A percentile compares a stretch with the other conserved stretches of the same genome.
Evolutionary conservation across 768 basidiomycete species (phyloP).

Genomic region (Termitomyces sp.): DNA sequence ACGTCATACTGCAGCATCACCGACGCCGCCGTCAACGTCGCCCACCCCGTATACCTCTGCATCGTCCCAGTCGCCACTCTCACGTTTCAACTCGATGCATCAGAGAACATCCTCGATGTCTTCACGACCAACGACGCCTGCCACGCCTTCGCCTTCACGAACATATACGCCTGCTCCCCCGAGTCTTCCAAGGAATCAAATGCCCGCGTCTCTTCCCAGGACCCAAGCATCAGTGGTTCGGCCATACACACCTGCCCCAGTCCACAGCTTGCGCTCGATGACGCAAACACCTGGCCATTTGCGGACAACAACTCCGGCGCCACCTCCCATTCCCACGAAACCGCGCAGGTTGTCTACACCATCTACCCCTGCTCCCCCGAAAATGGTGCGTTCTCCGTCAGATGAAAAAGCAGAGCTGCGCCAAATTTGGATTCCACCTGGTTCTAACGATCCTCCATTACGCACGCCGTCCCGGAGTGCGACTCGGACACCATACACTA

Average conservation of each 20-base stretch:
- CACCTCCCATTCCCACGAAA: constrained; percentile 33
- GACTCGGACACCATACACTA: constrained; percentile 15
- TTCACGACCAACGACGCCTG: constrained; percentile 42
- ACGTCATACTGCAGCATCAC: constrained; percentile 27
- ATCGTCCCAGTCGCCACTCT: constrained; percentile 34
- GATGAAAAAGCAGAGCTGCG: constrained; percentile 62
- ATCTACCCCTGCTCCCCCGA: constrained; percentile 49
- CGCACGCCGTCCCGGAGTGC: constrained; percentile 25
- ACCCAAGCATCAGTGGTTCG: constrained; percentile 19
- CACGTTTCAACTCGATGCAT: constrained; percentile 50
- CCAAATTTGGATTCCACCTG: constrained; percentile 61
- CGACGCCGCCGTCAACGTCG: constrained; percentile 33
- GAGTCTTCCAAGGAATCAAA: constrained; percentile 23
- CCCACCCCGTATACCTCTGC: constrained; percentile 28
- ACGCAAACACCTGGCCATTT: constrained; percentile 29
- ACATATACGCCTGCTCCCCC: constrained; percentile 35
- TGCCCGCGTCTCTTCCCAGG: constrained; percentile 28
- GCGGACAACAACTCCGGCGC: constrained; percentile 34
- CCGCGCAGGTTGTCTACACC: constrained; percentile 47
- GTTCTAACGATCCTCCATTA: constrained; percentile 15
- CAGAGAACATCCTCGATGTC: constrained; percentile 55
- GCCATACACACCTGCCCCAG: constrained; percentile 41
- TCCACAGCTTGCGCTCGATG: constrained; percentile 26
- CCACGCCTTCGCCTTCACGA: constrained; percentile 35
- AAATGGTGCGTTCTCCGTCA: constrained; percentile 55